phyloP scores from a whole-genome alignment of 2,329 filamentous ascomycete genomes.

The Fusarium algeriense region DNA sequence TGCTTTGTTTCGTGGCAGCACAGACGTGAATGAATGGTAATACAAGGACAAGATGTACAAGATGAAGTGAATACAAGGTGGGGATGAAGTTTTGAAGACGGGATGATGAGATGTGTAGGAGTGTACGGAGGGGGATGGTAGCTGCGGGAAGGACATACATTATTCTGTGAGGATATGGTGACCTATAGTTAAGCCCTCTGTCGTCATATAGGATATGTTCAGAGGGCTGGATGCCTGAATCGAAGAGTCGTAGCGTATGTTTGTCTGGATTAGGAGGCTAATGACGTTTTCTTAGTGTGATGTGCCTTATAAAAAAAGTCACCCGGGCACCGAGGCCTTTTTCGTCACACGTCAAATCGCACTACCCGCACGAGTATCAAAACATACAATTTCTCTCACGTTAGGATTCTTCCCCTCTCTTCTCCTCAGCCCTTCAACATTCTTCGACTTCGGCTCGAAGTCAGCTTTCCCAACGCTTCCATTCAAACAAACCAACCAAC shows the following conservation, averaged over 20 bases:
- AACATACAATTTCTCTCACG: not conserved
- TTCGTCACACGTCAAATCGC: not conserved
- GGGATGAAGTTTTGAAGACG: not conserved
- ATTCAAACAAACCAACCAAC: too few relatives aligned
- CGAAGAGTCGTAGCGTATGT: not conserved
- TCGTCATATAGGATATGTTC: not conserved
- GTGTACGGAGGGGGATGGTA: not conserved
- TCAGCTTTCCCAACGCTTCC: not conserved
- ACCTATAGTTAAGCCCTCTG: not conserved
- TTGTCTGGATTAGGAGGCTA: not conserved
- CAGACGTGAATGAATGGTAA: not conserved
- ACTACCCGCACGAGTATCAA: not conserved
- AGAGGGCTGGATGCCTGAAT: not conserved
- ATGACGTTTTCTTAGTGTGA: not conserved
- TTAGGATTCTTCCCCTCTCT: not conserved
- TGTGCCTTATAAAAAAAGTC: conserved; percentile 1
- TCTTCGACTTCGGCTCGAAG: not conserved
- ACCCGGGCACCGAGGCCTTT: not conserved
- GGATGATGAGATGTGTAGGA: not conserved
- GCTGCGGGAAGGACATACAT: not conserved
- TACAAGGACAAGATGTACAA: not conserved
- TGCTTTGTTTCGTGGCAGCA: not conserved
- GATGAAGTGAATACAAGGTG: not conserved
- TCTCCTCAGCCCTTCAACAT: not conserved
- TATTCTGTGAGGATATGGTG: not conserved